Evolutionary conservation across 2,329 filamentous ascomycete genomes (phyloP).

Genomic region (Cercospora zeina): DNA sequence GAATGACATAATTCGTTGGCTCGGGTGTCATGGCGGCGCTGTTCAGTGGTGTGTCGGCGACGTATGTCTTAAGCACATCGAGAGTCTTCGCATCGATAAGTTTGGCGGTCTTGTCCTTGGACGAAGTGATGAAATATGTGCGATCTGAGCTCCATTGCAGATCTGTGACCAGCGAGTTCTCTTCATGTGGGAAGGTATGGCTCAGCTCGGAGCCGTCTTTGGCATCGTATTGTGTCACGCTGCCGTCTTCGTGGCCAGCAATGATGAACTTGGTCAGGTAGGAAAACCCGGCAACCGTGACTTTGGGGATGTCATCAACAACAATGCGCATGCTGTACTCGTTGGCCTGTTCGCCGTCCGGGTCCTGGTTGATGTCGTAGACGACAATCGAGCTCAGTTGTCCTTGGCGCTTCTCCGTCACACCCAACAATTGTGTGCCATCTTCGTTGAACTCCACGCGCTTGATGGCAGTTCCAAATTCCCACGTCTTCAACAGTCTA

Average conservation of each 20-base stretch:
- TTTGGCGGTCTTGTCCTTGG: conserved; percentile 97
- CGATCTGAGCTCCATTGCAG: conserved; percentile 92
- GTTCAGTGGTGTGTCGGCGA: conserved; percentile 92
- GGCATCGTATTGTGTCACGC: conserved; percentile 83
- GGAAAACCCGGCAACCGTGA: conserved; percentile 95
- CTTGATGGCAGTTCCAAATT: conserved; percentile 96
- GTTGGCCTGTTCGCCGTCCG: conserved; percentile 77
- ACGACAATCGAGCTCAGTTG: conserved; percentile 93
- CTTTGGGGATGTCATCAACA: conserved; percentile 87
- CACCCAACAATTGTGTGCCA: conserved; percentile 82
- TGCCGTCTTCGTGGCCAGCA: conserved; percentile 94
- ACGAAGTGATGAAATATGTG: conserved; percentile 97
- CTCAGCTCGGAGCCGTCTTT: conserved; percentile 84
- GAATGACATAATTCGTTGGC: conserved; percentile 98
- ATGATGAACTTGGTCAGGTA: conserved; percentile 95
- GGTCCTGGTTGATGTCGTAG: conserved; percentile 81
- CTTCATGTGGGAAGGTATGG: conserved; percentile 82
- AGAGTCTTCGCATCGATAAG: conserved; percentile 84
- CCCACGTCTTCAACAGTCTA: conserved; percentile 93
- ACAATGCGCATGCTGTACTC: conserved; percentile 85
- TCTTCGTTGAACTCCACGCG: conserved; percentile 96
- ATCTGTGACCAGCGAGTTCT: conserved; percentile 80
- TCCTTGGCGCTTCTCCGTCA: conserved; percentile 98
- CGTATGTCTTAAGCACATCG: conserved; percentile 88
- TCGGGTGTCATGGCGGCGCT: conserved; percentile 89